Evolutionary conservation across 2,329 filamentous ascomycete genomes (phyloP).

Genomic region (Catunica adiposa): DNA sequence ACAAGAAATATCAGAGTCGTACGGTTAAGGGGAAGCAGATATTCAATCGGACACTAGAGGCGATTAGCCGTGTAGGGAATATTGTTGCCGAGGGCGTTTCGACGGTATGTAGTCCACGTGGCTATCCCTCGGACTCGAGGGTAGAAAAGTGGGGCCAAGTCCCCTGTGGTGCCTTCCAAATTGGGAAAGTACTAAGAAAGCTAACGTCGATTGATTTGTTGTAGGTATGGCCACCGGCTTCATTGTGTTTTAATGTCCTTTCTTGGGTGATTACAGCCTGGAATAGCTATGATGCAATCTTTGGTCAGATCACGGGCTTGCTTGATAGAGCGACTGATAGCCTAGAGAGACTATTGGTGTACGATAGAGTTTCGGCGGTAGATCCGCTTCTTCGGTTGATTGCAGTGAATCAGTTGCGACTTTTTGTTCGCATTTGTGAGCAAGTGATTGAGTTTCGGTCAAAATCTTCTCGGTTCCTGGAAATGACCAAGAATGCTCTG

Average conservation of each 20-base stretch:
- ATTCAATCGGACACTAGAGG: neutral
- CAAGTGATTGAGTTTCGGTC: neutral
- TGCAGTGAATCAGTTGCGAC: neutral
- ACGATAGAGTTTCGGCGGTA: neutral
- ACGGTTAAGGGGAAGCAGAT: neutral
- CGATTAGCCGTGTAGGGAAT: neutral
- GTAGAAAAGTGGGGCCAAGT: neutral
- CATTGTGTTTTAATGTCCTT: slow-evolving; percentile 4
- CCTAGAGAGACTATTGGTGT: neutral
- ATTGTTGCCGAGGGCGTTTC: neutral
- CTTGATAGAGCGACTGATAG: neutral
- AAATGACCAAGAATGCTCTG: neutral
- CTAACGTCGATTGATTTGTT: neutral
- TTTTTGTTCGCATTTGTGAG: slow-evolving; percentile 5
- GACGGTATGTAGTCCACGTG: neutral
- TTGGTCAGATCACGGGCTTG: neutral
- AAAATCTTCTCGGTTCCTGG: neutral
- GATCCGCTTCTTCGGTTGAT: slow-evolving; percentile 2
- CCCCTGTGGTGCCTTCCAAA: no score
- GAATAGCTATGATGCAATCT: neutral
- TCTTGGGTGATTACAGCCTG: neutral
- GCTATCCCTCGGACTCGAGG: neutral
- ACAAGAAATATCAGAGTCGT: neutral
- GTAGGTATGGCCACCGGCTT: slow-evolving; percentile 1
- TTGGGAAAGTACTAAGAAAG: neutral